Base-by-base conservation (phyloP, 805 yeast species). In the Lipomyces japonicus region DNA sequence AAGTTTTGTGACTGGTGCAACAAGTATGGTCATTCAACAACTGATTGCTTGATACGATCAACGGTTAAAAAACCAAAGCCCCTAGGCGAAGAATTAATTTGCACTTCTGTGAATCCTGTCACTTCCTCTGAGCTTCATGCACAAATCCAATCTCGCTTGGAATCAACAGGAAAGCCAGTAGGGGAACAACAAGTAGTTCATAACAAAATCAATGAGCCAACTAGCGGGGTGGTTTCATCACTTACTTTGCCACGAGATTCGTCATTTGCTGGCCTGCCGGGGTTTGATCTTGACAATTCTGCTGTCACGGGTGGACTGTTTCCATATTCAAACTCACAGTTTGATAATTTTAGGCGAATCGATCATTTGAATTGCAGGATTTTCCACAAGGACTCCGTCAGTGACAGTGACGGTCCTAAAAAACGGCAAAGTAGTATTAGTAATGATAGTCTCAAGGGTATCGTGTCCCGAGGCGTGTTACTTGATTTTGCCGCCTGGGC, bases 381-480 rank as follows among this genome's bases (percentile, higher is more conserved):
- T 10, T 46, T 52, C 50, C 61, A 60, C 36, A 60, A 64, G 41
- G 61, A 61, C 2, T 50, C 61, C 46, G 50, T 55, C n/a, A 57
- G 44, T 18, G 61, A 65, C 23, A 57, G 63, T 34, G 26, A 44
- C 30, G 61, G 57, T 1, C 50, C 48, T 12, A 41, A 49, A 12
- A 31, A 59, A 10, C 37, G 49, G 1, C 42, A 51, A 25, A 56
- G 57, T 44, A 61, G 61, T 21, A 59, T 57, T 51, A 59, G 50
- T 45, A 59, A 46, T 18, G 48, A 57, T 16, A 43, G 45, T 12
- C 30, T 42, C 10, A 50, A 62, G 36, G 71, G 71, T 2, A 65
- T 67, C 32, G 68, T 63, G 18, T 66, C 68, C 7, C 57, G 71
- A 12, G 71, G 71, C 2, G 66, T 67, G 14, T 51, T 67, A 25